Percentiles rank a stretch among this genome's conserved stretches.
Conservation (phyloP, 164 flowering plant genomes). For the Nymphaea colorata region DNA sequence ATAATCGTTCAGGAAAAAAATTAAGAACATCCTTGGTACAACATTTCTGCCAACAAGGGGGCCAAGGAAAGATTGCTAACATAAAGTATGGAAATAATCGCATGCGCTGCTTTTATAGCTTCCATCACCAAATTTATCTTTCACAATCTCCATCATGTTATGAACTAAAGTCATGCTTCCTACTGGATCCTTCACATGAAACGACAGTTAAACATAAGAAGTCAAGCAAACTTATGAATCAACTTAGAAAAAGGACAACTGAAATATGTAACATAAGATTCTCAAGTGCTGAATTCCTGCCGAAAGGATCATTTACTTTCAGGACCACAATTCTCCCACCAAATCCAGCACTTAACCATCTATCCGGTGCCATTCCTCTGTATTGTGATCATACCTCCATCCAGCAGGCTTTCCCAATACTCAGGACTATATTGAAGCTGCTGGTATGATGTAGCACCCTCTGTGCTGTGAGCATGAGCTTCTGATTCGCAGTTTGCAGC, state of each 20-base stretch:
- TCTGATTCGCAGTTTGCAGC: too few relatives aligned
- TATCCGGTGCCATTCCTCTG: conserved; percentile 77
- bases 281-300: conserved; percentile 27
- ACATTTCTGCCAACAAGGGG: conserved; percentile 87
- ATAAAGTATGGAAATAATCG: conserved; percentile 51
- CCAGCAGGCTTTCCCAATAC: conserved; percentile 73
- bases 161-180: conserved; percentile 53
- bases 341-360: conserved; percentile 49
- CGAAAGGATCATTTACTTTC: conserved; percentile 32
- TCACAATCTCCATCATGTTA: conserved; percentile 62
- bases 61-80: conserved; percentile 81
- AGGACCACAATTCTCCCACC: conserved; percentile 90
- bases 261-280: neutral
- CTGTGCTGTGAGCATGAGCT: too few relatives aligned
- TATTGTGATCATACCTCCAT: conserved; percentile 51
- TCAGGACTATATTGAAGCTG: conserved; percentile 37
- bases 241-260: neutral
- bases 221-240: neutral
- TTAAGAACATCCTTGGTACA: conserved; percentile 72
- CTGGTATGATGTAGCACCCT: neutral
- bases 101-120: conserved; percentile 18
- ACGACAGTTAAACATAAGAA: neutral
- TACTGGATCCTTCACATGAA: conserved; percentile 39
- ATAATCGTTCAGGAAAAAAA: too few relatives aligned
- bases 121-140: conserved; percentile 21